Evolutionary conservation across 2,329 filamentous ascomycete genomes (phyloP).

Genomic region (Geosmithia putterillii): DNA sequence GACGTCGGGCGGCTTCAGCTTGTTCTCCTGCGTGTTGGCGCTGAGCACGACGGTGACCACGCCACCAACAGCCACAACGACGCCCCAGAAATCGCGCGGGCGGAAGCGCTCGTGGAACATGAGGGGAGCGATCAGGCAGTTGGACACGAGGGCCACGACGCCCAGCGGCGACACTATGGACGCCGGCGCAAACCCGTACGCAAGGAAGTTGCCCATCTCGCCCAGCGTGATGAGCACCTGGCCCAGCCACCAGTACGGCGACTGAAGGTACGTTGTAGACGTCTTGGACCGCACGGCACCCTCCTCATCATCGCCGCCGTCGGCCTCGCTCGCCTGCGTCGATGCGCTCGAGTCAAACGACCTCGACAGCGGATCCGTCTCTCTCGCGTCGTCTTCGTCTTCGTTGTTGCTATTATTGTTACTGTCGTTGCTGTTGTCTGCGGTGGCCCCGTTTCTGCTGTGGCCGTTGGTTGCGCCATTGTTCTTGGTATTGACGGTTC

Average conservation of each 20-base stretch:
- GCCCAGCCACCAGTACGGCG: constrained; percentile 92
- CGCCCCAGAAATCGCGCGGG: constrained; percentile 72
- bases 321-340: constrained; percentile 5
- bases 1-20: constrained; percentile 81
- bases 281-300: constrained; percentile 15
- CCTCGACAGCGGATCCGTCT: constrained; percentile 38
- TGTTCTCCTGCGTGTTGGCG: constrained; percentile 78
- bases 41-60: constrained; percentile 89
- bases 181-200: constrained; percentile 93
- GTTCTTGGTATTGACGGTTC: constrained; percentile 14
- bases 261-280: constrained; percentile 68
- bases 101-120: constrained; percentile 89
- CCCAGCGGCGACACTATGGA: constrained; percentile 94
- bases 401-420: constrained; percentile 12
- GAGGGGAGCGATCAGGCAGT: constrained; percentile 90
- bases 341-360: constrained; percentile 30
- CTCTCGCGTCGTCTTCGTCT: constrained; percentile 16
- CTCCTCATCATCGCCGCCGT: constrained; percentile 18
- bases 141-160: constrained; percentile 92
- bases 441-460: constrained; percentile 4
- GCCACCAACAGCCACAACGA: constrained; percentile 74
- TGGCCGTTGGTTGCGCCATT: constrained; percentile 10
- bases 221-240: constrained; percentile 87
- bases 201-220: constrained; percentile 91
- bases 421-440: constrained; percentile 7